These are phyloP conservation scores for Homolaphlyctis polyrhiza DNA, from an alignment of 371 early-diverging fungal species.

Conservation along the genomic window DNA sequence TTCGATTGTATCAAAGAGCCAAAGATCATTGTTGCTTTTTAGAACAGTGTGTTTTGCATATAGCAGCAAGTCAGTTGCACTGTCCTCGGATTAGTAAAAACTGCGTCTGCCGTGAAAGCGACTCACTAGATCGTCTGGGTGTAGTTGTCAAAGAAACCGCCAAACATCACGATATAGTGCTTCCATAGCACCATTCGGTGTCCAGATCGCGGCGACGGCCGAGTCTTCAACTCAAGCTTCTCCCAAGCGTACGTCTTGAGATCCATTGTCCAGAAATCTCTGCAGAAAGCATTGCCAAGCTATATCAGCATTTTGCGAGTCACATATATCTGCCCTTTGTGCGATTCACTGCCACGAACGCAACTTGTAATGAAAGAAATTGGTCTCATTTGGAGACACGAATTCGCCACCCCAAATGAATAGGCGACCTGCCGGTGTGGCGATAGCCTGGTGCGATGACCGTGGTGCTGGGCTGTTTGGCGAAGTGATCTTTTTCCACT, in stretches of 20 bases:
- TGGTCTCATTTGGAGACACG: slow-evolving; percentile 51
- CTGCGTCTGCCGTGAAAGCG: too few relatives aligned
- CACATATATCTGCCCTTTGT: too few relatives aligned
- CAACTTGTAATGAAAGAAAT: slow-evolving; percentile 60
- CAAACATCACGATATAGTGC: slow-evolving; percentile 53
- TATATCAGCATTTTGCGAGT: too few relatives aligned
- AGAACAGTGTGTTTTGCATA: too few relatives aligned
- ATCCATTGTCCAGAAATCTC: slow-evolving; percentile 63
- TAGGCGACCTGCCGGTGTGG: slow-evolving; percentile 46
- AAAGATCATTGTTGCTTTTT: slow-evolving; percentile 49
- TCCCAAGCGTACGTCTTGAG: slow-evolving; percentile 58
- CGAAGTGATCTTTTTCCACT: slow-evolving; percentile 50
- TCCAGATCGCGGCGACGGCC: slow-evolving; percentile 41
- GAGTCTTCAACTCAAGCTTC: slow-evolving; percentile 44
- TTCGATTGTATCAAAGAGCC: slow-evolving; percentile 56
- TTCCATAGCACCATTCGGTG: slow-evolving; percentile 55
- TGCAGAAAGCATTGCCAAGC: too few relatives aligned
- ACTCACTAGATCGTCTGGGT: slow-evolving; percentile 4
- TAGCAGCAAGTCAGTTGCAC: too few relatives aligned
- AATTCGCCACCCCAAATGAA: slow-evolving; percentile 60
- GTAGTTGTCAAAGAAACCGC: slow-evolving; percentile 56
- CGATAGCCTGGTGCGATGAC: slow-evolving; percentile 54
- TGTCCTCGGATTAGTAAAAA: too few relatives aligned
- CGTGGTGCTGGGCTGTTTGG: slow-evolving; percentile 59
- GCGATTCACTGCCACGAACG: too few relatives aligned